These are phyloP conservation scores for Parafenestella ontariensis DNA, from an alignment of 2,329 filamentous ascomycete species.

Conservation along the genomic window DNA sequence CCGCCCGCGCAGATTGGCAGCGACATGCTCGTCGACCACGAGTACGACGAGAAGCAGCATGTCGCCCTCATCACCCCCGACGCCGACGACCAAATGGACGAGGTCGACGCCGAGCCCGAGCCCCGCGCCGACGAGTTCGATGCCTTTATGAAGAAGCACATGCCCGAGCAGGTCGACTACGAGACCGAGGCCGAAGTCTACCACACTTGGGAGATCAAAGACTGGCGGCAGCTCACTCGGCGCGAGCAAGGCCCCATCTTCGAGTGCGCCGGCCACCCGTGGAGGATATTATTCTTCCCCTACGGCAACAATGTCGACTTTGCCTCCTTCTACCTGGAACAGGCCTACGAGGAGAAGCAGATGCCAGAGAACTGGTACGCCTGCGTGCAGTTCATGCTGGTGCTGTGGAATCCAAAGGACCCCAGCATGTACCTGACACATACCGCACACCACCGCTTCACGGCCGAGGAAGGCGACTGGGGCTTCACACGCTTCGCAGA, in stretches of 20 bases:
- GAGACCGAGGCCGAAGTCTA: slow-evolving; percentile 78
- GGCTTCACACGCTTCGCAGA: slow-evolving; percentile 98
- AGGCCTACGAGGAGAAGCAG: slow-evolving; percentile 81
- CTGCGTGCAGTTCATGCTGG: slow-evolving; percentile 93
- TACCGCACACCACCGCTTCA: slow-evolving; percentile 92
- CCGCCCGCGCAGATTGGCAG: slow-evolving; percentile 59
- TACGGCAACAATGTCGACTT: slow-evolving; percentile 94
- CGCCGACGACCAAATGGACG: slow-evolving; percentile 64
- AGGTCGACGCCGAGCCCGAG: slow-evolving; percentile 61
- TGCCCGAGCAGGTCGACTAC: slow-evolving; percentile 79
- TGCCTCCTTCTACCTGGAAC: slow-evolving; percentile 94
- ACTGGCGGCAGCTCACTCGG: slow-evolving; percentile 78
- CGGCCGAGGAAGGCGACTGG: slow-evolving; percentile 96
- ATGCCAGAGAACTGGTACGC: slow-evolving; percentile 90
- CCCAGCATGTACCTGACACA: slow-evolving; percentile 81
- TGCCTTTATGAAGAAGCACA: slow-evolving; percentile 81
- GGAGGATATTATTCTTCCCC: slow-evolving; percentile 95
- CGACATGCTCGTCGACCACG: slow-evolving; percentile 69
- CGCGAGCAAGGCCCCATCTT: slow-evolving; percentile 90
- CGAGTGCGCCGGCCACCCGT: slow-evolving; percentile 84
- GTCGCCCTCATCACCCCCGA: slow-evolving; percentile 69
- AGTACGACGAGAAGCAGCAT: slow-evolving; percentile 67
- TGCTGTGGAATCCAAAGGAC: slow-evolving; percentile 92
- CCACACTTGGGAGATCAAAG: slow-evolving; percentile 85
- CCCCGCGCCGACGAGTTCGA: slow-evolving; percentile 71